phyloP scores from a whole-genome alignment of 2,329 filamentous ascomycete species.

The Didymella pomorum region DNA sequence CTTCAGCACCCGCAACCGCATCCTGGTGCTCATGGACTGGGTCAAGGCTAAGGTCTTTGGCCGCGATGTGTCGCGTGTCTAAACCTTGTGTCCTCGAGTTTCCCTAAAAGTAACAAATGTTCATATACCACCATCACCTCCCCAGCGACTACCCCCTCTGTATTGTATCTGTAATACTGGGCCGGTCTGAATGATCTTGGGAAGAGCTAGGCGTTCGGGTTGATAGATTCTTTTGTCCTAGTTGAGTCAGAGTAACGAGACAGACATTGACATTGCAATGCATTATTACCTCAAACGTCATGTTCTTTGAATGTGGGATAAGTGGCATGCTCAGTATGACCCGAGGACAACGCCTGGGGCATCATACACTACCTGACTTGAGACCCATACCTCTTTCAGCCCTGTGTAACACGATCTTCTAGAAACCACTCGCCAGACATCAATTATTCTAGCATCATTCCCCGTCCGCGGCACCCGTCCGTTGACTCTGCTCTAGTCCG shows the following conservation, averaged over 20 bases:
- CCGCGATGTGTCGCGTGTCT: conserved; percentile 86
- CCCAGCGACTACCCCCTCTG: conserved; percentile 9
- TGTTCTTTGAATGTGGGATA: too few relatives aligned
- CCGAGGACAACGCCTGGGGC: background rate
- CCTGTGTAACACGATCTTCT: background rate
- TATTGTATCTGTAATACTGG: conserved; percentile 23
- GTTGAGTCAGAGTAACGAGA: background rate
- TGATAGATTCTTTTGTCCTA: conserved; percentile 20
- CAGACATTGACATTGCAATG: conserved; percentile 13
- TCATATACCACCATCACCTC: conserved; percentile 17
- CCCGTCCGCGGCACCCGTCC: background rate
- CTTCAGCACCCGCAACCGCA: conserved; percentile 97
- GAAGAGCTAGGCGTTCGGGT: conserved; percentile 20
- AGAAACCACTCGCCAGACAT: background rate
- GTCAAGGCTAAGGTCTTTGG: conserved; percentile 96
- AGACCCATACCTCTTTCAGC: background rate
- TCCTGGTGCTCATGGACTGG: conserved; percentile 94
- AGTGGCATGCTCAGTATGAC: too few relatives aligned
- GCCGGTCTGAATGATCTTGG: conserved; percentile 15
- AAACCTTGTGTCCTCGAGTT: background rate
- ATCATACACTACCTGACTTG: background rate
- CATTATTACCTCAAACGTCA: background rate
- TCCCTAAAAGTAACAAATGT: conserved; percentile 18
- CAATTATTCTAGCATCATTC: background rate
- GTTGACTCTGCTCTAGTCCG: background rate